Base-by-base conservation (phyloP, 352 stramenopile species). In the Pythium aquatile region DNA sequence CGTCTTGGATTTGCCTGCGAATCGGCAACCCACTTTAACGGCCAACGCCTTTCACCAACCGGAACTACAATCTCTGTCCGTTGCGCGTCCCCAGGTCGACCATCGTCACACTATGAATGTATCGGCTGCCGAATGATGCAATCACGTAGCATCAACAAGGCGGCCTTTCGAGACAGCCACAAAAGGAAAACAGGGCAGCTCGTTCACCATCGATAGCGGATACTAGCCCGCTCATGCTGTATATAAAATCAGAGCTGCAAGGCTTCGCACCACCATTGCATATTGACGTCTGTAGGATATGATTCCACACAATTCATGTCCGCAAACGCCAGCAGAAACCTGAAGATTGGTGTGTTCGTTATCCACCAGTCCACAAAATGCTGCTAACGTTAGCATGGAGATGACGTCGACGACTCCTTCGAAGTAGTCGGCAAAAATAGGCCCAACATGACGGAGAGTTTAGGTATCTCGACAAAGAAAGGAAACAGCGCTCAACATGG, bases 161-260 rank as follows among this genome's bases (percentile, higher is more conserved):
- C 46, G 13, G 13, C 46, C n/a, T 9, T 33, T 33, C 46, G 20
- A 33, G 11, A n/a, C 24, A 53, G 26, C 46, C 46, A 29, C 46
- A 29, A 53, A 53, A 33, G 13, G 26, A 33, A 53, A 53, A 53
- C 46, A 33, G 46, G 17, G 46, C 46, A 53, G 26, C 46, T 29
- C 26, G 46, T 29, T 9, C 20, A 53, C 46, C 20, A 16, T 33
- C 46, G 10, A 29, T 53, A 29, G 46, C 46, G 20, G 46, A 29
- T 53, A n/a, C 26, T 33, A 53, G 46, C 46, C 26, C 26, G 46
- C 46, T 33, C 46, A 33, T 33, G 46, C 26, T 53, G 20, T 53
- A 53, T 53, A 53, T 53, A 53, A 32, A 47, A 47, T 44, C 37
- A 44, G 16, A 44, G 13, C 14, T 13, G 13, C 13, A n/a, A 47